These are phyloP conservation scores for Salvia sclarea DNA, from an alignment of 305 asterid genomes.

Conservation along the genomic window DNA sequence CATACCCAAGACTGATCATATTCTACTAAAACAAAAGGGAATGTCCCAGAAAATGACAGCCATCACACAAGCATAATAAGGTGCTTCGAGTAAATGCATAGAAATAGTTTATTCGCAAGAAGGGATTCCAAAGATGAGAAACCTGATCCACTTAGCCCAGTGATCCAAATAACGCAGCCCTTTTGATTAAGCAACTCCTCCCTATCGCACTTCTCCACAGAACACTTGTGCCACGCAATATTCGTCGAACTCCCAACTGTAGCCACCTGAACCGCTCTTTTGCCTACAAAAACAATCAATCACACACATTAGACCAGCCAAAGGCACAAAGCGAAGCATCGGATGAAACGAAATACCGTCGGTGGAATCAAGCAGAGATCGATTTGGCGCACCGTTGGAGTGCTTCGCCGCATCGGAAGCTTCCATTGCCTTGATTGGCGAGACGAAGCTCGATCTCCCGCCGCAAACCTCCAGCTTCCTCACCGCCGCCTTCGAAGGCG, in stretches of 20 bases:
- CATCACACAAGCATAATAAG: background rate
- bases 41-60: constrained; percentile 8
- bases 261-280: constrained; percentile 42
- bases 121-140: constrained; percentile 29
- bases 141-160: constrained; percentile 99
- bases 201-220: constrained; percentile 78
- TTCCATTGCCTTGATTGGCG: constrained; percentile 69
- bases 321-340: background rate
- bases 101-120: background rate
- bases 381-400: constrained; percentile 38
- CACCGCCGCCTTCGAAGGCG: constrained; percentile 39
- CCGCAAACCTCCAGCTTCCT: constrained; percentile 41
- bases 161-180: constrained; percentile 97
- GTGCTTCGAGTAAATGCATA: no score
- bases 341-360: constrained; percentile 37
- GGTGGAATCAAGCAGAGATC: constrained; percentile 35
- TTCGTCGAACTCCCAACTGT: constrained; percentile 68
- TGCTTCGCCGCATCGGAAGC: constrained; percentile 54
- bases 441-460: constrained; percentile 48
- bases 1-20: background rate
- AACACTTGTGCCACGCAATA: constrained; percentile 89
- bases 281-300: constrained; percentile 43
- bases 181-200: constrained; percentile 85
- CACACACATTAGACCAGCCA: background rate
- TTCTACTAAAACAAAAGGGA: background rate